Evolutionary conservation across 192 early-diverging fungal genomes (phyloP).

Genomic region (Phycomyces nitens): DNA sequence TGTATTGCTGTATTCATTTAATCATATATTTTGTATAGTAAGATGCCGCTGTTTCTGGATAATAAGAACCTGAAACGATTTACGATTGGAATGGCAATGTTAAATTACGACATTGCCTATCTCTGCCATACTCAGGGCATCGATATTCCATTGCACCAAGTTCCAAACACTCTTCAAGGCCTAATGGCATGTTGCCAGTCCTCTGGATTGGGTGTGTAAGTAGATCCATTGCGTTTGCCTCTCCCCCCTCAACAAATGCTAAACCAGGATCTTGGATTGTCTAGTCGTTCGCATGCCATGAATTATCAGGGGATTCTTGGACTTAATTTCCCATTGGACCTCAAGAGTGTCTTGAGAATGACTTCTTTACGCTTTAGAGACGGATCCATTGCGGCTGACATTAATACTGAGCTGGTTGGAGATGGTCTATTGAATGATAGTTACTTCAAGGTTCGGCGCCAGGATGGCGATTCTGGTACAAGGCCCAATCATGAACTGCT

Average conservation of each 20-base stretch:
- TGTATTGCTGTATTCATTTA: conserved; percentile 5
- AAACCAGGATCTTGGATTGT: too few species aligned
- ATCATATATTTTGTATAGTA: conserved; percentile 22
- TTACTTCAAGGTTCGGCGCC: conserved; percentile 13
- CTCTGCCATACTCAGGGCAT: conserved; percentile 56
- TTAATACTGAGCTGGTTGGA: not conserved
- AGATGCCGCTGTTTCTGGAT: conserved; percentile 42
- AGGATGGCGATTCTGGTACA: conserved; percentile 1
- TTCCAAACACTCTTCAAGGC: conserved; percentile 49
- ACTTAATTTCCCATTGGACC: conserved; percentile 18
- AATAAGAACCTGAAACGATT: conserved; percentile 41
- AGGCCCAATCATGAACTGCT: not conserved
- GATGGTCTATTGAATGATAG: conserved; percentile 4
- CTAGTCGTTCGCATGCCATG: conserved; percentile 31
- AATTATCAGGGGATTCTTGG: conserved; percentile 11
- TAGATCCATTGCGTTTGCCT: too few species aligned
- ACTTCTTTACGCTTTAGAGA: conserved; percentile 20
- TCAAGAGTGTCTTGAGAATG: conserved; percentile 25
- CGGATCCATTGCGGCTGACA: not conserved
- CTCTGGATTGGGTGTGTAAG: conserved; percentile 47
- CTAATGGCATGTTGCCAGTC: conserved; percentile 44
- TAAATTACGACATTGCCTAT: conserved; percentile 59
- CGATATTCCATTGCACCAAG: conserved; percentile 40
- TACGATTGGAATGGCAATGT: conserved; percentile 43
- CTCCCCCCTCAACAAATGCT: too few species aligned